Evolutionary conservation across 2,329 filamentous ascomycete species (phyloP), one percentile per base, ranked within the genome.

Genomic region (Dothiorella sarmentorum): DNA sequence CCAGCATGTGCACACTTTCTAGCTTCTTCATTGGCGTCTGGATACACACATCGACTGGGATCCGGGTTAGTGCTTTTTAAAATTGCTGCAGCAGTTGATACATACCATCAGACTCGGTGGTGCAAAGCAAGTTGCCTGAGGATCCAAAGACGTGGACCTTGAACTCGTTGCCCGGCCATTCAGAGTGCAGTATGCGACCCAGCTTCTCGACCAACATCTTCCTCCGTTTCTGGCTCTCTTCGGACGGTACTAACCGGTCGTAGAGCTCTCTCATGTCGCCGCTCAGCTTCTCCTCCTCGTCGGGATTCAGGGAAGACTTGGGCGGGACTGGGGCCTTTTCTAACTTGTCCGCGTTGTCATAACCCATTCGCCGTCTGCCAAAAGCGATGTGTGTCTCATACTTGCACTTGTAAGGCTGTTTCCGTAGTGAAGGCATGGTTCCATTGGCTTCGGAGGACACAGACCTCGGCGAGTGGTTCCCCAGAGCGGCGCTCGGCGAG

Each of bases 141-240:
- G 94, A 97, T n/a, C 94, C 94, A 81, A 99, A 99, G 15, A 97
- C 85, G 71, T 94, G 88, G 33, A 97, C 94, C 64, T 84, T 86
- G 68, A 97, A 97, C 61, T 95, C 83, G 67, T 91, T 88, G 1
- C 89, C 91, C 1, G 94, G 94, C 90, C 93, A 99, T 70, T 95
- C 86, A 7, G 89, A 83, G 68, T 95, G 94, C 71, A 99, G 85
- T 38, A 97, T 84, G 64, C 83, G 87, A 74, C 96, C 89, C 67
- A 99, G 77, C 76, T 97, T 99, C 64, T 81, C 78, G n/a, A 97
- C 85, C 66, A 99, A 84, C 67, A 83, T 85, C 63, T 82, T 80
- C 61, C 93, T 82, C 64, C 90, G 86, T 61, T 84, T 79, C 66
- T 96, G 89, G 60, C 93, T 92, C 64, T 90, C 84, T 0, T 83